Percentiles rank a stretch among this genome's conserved stretches.
Evolutionary conservation across 2,329 filamentous ascomycete species (phyloP).

Genomic region (Chalara sp.): DNA sequence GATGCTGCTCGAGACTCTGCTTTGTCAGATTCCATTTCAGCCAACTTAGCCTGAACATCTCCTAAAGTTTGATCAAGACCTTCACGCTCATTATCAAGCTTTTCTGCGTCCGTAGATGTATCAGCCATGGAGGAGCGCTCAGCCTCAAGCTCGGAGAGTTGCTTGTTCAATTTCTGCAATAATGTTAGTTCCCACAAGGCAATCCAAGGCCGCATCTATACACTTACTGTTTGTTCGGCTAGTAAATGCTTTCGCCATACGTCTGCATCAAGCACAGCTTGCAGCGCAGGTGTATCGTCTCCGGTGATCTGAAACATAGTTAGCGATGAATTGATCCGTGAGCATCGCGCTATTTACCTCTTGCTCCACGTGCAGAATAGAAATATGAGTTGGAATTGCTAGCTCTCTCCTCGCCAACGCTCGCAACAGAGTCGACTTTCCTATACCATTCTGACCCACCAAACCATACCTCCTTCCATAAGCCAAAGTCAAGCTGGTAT

Average conservation of each 20-base stretch:
- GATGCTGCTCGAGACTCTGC: constrained; percentile 92
- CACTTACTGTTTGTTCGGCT: constrained; percentile 71
- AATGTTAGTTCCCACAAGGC: neutral
- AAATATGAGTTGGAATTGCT: constrained; percentile 92
- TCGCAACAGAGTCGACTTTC: constrained; percentile 89
- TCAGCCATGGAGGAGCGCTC: constrained; percentile 79
- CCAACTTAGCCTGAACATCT: constrained; percentile 84
- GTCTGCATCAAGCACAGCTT: constrained; percentile 93
- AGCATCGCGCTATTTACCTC: constrained; percentile 53
- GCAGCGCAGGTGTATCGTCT: constrained; percentile 89
- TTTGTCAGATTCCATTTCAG: constrained; percentile 99
- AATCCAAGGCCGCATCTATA: neutral
- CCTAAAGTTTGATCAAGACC: constrained; percentile 84
- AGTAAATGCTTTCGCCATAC: constrained; percentile 97
- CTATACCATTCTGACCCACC: constrained; percentile 98
- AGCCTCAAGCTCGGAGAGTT: constrained; percentile 69
- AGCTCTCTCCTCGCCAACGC: constrained; percentile 90
- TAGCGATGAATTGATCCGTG: constrained; percentile 14
- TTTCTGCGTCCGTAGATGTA: constrained; percentile 81
- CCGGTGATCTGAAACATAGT: constrained; percentile 62
- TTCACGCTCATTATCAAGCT: constrained; percentile 80
- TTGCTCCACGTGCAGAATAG: constrained; percentile 97
- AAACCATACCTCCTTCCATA: constrained; percentile 94
- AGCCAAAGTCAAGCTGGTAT: constrained; percentile 83
- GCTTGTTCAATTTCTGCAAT: constrained; percentile 62